phyloP scores from a whole-genome alignment of 805 yeast species.

The Saturnispora hagleri region DNA sequence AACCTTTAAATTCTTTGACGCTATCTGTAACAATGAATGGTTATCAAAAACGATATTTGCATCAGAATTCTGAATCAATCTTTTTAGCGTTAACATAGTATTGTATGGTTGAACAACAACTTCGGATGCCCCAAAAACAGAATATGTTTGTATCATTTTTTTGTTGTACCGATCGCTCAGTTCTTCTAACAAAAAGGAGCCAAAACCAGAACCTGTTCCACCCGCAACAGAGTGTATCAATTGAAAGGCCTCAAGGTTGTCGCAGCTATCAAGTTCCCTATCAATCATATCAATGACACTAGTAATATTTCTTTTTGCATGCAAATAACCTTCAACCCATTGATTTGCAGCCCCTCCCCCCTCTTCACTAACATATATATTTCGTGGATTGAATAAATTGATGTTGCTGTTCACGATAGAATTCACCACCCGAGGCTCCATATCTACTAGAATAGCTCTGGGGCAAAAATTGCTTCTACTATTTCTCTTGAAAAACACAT shows the following conservation, averaged over 20 bases:
- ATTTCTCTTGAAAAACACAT: conserved; percentile 69
- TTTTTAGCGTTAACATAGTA: conserved; percentile 68
- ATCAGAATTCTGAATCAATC: conserved; percentile 80
- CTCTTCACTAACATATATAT: conserved; percentile 64
- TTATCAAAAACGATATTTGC: conserved; percentile 80
- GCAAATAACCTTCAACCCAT: conserved; percentile 85
- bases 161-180: conserved; percentile 76
- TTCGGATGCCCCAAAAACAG: conserved; percentile 83
- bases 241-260: conserved; percentile 84
- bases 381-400: conserved; percentile 72
- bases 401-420: conserved; percentile 31
- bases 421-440: conserved; percentile 83
- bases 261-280: conserved; percentile 84
- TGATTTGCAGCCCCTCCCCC: conserved; percentile 95
- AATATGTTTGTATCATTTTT: conserved; percentile 74
- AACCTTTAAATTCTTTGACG: conserved; percentile 50
- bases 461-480: conserved; percentile 75
- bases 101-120: conserved; percentile 99
- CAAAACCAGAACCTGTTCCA: conserved; percentile 97
- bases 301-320: conserved; percentile 61
- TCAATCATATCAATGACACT: conserved; percentile 77
- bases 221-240: conserved; percentile 93
- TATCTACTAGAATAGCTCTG: conserved; percentile 72
- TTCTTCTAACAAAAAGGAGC: conserved; percentile 54
- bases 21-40: conserved; percentile 67